Evolutionary conservation across 257 asterid species (phyloP), one percentile per base, ranked within the genome.

Genomic region (Mentha longifolia): DNA sequence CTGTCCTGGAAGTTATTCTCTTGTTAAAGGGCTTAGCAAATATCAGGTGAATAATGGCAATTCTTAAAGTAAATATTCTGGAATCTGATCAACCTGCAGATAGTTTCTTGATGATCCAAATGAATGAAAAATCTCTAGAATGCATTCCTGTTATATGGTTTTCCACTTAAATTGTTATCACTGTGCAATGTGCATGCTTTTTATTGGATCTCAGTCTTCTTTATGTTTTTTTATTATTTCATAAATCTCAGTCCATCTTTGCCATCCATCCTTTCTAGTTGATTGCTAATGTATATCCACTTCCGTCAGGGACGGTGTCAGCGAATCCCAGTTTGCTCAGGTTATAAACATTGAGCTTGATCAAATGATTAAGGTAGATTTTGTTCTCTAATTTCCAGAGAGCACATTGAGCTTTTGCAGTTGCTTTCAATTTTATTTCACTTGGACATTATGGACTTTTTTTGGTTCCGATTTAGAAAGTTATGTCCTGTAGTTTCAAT

Each of bases 291-390:
- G 66, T 57, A 19, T 56, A 56, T 67, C 33, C 51, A 74, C 43
- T 61, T 70, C 75, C 68, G 68, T 71, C 90, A 93, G 98, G 89
- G 98, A 93, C 77, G 98, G 98, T n/a, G 97, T 93, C 64, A 81
- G 97, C 46, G 97, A 91, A 73, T 87, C 97, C 60, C 98, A 93
- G 76, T 93, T 93, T 68, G 60, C 76, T 76, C 91, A 93, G 81
- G 96, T 93, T 80, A 59, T 93, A 67, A 81, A 93, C 82, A 72
- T 79, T 20, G 98, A 93, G 78, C 82, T 91, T 58, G 84, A 86
- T 83, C 97, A 93, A 83, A 91, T 93, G 77, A 87, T 89, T 74
- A 93, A 93, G 97, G 98, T 93, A 84, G 59, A 77, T 67, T 72
- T 46, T 62, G 71, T 71, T 8, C 61, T 67, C 30, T 63, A 56